These are phyloP conservation scores for Macrophomina pseudophaseolina DNA, from an alignment of 2,329 filamentous ascomycete genomes.

Conservation along the genomic window DNA sequence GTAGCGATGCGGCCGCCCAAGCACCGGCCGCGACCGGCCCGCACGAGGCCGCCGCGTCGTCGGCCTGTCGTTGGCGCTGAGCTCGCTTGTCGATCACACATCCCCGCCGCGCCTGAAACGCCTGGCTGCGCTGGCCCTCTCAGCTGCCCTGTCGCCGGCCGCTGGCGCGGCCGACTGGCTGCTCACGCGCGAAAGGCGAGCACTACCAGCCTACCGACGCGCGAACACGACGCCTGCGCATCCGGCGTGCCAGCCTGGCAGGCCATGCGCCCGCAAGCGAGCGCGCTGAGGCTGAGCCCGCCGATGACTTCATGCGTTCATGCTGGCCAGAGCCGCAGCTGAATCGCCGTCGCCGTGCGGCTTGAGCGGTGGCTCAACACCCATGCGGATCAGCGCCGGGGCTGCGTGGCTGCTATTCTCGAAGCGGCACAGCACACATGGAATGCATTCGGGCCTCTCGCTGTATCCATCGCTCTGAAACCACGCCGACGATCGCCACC, in stretches of 20 bases:
- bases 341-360: not conserved
- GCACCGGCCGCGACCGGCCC: not conserved
- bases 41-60: not conserved
- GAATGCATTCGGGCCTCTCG: not conserved
- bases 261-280: not conserved
- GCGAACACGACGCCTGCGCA: not conserved
- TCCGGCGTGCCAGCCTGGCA: not conserved
- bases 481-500: not conserved
- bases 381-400: not conserved
- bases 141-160: not conserved
- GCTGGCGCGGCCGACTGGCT: not conserved
- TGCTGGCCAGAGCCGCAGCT: not conserved
- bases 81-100: not conserved
- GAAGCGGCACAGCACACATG: not conserved
- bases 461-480: not conserved
- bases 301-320: not conserved
- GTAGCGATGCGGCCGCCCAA: not conserved
- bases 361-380: not conserved
- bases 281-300: not conserved
- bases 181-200: not conserved
- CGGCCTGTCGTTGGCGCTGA: not conserved
- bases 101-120: conserved; percentile 3
- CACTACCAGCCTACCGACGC: not conserved
- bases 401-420: not conserved
- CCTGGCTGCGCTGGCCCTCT: not conserved